Percentiles rank a stretch among this genome's conserved stretches.
Conservation (phyloP, 2,329 filamentous ascomycete genomes). For the Paecilomyces dactylethromorphus region DNA sequence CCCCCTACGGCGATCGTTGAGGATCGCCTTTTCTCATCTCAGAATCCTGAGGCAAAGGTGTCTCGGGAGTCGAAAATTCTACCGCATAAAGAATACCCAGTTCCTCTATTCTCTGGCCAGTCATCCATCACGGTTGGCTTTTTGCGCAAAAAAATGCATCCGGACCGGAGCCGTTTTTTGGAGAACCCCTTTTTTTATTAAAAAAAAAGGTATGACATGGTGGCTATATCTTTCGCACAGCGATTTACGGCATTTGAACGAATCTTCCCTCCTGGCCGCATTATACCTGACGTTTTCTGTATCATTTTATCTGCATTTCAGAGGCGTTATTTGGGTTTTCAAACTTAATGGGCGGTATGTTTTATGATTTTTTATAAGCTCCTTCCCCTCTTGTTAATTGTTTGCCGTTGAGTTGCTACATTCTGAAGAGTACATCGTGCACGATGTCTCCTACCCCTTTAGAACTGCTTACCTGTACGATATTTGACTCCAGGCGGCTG, state of each 20-base stretch:
- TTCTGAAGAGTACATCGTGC: slow-evolving; percentile 7
- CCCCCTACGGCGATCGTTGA: neutral
- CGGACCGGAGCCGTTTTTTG: neutral
- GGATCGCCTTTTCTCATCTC: neutral
- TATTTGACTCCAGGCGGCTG: slow-evolving; percentile 12
- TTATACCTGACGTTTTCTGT: slow-evolving; percentile 1
- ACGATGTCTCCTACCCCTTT: slow-evolving; percentile 9
- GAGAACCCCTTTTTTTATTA: neutral
- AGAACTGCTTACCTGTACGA: slow-evolving; percentile 19
- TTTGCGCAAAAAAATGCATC: neutral
- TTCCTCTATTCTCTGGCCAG: slow-evolving; percentile 25
- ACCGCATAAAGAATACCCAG: neutral
- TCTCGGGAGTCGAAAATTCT: neutral
- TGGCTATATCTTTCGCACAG: slow-evolving; percentile 2
- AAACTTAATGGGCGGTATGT: neutral
- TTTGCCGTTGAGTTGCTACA: slow-evolving; percentile 3
- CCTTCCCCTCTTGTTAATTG: slow-evolving; percentile 5
- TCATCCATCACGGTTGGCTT: slow-evolving; percentile 4
- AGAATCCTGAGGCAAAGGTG: neutral
- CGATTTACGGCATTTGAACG: slow-evolving; percentile 16
- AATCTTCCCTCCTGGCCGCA: neutral
- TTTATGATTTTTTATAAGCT: slow-evolving; percentile 6
- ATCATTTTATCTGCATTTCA: slow-evolving; percentile 2
- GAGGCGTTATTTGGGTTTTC: neutral
- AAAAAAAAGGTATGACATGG: neutral